These are phyloP conservation scores for Naganishia liquefaciens DNA, from an alignment of 1,284 basidiomycete genomes.

Conservation along the genomic window DNA sequence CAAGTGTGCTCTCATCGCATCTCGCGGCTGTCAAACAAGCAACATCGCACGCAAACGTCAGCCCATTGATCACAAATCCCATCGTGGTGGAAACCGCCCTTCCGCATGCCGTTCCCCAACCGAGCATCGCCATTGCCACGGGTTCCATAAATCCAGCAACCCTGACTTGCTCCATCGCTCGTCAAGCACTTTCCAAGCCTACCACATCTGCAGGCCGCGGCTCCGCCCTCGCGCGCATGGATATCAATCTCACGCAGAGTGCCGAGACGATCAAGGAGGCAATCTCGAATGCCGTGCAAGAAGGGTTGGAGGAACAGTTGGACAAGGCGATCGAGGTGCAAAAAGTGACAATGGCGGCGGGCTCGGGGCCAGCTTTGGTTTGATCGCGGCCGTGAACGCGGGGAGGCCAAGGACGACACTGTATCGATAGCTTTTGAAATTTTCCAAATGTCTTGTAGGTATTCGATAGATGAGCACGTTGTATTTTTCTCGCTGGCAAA, in stretches of 20 bases:
- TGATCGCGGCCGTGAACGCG: not conserved
- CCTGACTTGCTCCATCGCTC: conserved; percentile 20
- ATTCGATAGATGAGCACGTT: not conserved
- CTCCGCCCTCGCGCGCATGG: conserved; percentile 16
- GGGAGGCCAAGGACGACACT: not conserved
- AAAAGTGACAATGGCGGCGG: not conserved
- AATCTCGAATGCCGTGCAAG: conserved; percentile 22
- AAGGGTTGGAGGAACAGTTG: conserved; percentile 22
- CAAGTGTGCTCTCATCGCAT: conserved; percentile 10
- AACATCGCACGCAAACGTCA: not conserved
- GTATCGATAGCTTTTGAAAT: conserved; percentile 9
- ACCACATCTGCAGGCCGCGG: not conserved
- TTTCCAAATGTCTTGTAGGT: not conserved
- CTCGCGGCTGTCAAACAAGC: not conserved
- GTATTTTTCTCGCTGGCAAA: too few species aligned
- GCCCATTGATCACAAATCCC: not conserved
- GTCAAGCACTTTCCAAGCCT: conserved; percentile 14
- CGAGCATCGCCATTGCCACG: not conserved
- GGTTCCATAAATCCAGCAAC: conserved; percentile 2
- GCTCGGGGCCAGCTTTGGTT: not conserved
- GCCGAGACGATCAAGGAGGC: conserved; percentile 19
- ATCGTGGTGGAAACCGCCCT: conserved; percentile 1
- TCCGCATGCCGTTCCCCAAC: not conserved
- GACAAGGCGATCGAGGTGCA: conserved; percentile 28
- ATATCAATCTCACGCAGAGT: conserved; percentile 17